Evolutionary conservation across 306 rosid genomes (phyloP).

Genomic region (Trifolium dubium): DNA sequence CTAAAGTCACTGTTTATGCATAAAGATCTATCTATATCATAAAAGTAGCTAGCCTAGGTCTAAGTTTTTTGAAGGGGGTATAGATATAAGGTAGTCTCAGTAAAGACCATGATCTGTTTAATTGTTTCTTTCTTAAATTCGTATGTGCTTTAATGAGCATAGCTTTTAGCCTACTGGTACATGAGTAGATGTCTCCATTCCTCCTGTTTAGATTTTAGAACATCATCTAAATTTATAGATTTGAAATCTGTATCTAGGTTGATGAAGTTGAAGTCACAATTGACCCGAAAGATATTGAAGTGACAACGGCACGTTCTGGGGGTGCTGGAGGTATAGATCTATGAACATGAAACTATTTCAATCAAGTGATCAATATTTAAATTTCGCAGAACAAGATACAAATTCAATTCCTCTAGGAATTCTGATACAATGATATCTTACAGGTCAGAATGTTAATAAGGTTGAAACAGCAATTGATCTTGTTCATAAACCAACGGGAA

Average conservation of each 20-base stretch:
- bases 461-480: conserved; percentile 99
- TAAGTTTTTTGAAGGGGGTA: conserved; percentile 13
- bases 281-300: conserved; percentile 96
- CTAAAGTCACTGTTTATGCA: conserved; percentile 24
- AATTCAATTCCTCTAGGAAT: conserved; percentile 28
- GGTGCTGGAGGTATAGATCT: conserved; percentile 94
- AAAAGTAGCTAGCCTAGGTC: conserved; percentile 8
- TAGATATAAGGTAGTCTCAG: conserved; percentile 12
- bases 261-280: conserved; percentile 96
- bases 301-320: conserved; percentile 93
- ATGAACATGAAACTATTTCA: conserved; percentile 20
- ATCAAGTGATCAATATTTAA: conserved; percentile 30
- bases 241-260: conserved; percentile 59
- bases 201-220: conserved; percentile 29
- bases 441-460: conserved; percentile 99
- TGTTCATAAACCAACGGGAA: conserved; percentile 94
- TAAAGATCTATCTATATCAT: conserved; percentile 16
- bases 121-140: conserved; percentile 18
- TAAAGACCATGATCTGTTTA: conserved; percentile 12
- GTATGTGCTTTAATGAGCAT: conserved; percentile 9
- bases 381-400: conserved; percentile 26
- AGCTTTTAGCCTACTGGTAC: conserved; percentile 18
- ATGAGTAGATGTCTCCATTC: conserved; percentile 24
- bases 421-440: conserved; percentile 44
- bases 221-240: conserved; percentile 37